phyloP scores from a whole-genome alignment of 768 basidiomycete species.

The Termitomyces eurrhizus region DNA sequence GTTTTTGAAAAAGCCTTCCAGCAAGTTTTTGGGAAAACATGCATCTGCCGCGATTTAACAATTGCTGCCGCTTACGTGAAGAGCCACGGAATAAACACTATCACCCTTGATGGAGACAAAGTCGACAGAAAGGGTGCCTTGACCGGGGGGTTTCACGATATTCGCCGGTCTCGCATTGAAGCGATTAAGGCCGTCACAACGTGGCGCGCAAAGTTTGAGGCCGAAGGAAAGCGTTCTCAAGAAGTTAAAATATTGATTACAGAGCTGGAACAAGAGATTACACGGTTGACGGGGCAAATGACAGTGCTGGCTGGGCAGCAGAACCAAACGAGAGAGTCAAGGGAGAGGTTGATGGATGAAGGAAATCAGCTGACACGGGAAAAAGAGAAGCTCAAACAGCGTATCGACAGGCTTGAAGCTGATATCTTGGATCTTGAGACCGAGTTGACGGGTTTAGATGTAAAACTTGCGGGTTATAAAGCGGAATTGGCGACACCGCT shows the following conservation, averaged over 20 bases:
- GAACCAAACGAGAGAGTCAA: conserved; percentile 61
- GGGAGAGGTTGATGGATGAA: conserved; percentile 67
- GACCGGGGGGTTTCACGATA: conserved; percentile 95
- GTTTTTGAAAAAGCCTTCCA: conserved; percentile 80
- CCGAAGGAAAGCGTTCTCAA: conserved; percentile 56
- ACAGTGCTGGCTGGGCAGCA: conserved; percentile 69
- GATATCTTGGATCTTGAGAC: conserved; percentile 70
- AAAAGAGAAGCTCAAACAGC: conserved; percentile 61
- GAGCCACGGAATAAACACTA: conserved; percentile 92
- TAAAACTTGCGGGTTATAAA: conserved; percentile 60
- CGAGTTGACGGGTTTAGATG: conserved; percentile 59
- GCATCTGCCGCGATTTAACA: conserved; percentile 89
- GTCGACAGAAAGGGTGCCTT: conserved; percentile 95
- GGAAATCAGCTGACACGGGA: conserved; percentile 56
- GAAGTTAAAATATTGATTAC: conserved; percentile 74
- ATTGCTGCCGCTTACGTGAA: conserved; percentile 94
- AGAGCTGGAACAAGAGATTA: conserved; percentile 83
- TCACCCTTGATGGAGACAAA: conserved; percentile 96
- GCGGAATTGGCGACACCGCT: conserved; percentile 74
- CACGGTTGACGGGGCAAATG: conserved; percentile 65
- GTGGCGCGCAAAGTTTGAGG: conserved; percentile 71
- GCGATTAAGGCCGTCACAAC: conserved; percentile 71
- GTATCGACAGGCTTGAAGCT: conserved; percentile 59
- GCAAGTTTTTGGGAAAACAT: conserved; percentile 97
- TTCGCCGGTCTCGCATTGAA: conserved; percentile 86